Base-by-base conservation (phyloP, 495 filamentous ascomycete genomes). In the Daldinia caldariorum region DNA sequence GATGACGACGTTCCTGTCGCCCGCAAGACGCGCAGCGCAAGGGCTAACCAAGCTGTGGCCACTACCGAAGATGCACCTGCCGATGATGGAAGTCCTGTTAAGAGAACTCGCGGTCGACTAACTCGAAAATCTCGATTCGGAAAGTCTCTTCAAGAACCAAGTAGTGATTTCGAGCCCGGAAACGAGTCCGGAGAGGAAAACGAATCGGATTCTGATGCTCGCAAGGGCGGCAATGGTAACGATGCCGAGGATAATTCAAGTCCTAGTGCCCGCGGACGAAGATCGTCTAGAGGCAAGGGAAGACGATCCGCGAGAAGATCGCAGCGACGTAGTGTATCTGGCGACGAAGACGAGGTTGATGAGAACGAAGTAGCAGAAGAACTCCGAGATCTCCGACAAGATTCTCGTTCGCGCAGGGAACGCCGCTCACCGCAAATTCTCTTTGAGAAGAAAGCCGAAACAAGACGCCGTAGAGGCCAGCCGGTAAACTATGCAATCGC, bases 141-240 rank as follows among this genome's bases (percentile, higher is more conserved):
- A 74, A 86, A 85, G 56, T 86, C 84, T 29, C 66, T 77, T 6
- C 77, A 83, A 43, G 89, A 94, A 63, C 90, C 91, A 14, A 92
- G 90, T 71, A 95, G 92, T 76, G 94, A 97, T 69, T 97, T 97
- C 73, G 92, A 97, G 72, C 93, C 93, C 7, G 86, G 85, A 7
- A 88, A 89, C 55, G 89, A 89, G 35, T 85, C 82, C 0, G 86
- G 80, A 43, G 87, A 87, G 4, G 86, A 83, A 6, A 79, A 82
- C 16, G 65, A 70, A 9, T 83, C 82, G 0, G 85, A 50, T 8
- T 82, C 80, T 13, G 85, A 86, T 38, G 74, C 73, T 37, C 76
- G 75, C 3, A 54, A 68, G 20, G 61, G 66, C 7, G 72, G 43
- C 0, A 71, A 53, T n/a, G 76, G 61, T 22, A 74, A 70, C 16